phyloP scores from a whole-genome alignment of 768 basidiomycete species.

The Crepidotus variabilis region DNA sequence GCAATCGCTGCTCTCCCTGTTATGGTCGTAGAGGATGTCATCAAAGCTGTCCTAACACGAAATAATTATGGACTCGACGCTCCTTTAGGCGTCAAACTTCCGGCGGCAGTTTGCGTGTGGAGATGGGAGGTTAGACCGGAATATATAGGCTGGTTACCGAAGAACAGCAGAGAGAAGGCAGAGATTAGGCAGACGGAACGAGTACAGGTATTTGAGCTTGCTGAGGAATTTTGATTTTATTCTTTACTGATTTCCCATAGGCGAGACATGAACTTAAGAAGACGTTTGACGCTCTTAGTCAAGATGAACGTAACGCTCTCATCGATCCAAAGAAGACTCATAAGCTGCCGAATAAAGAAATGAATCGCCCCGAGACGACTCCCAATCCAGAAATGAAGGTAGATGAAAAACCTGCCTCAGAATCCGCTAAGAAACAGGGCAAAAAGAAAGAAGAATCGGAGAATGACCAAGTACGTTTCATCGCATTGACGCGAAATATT shows the following conservation, averaged over 20 bases:
- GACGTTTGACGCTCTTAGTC: constrained; percentile 54
- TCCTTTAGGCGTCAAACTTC: constrained; percentile 44
- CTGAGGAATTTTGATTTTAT: neutral
- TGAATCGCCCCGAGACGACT: constrained; percentile 18
- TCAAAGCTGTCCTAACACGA: constrained; percentile 60
- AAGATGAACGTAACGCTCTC: constrained; percentile 52
- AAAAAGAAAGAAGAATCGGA: constrained; percentile 34
- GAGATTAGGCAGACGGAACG: constrained; percentile 62
- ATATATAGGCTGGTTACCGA: constrained; percentile 62
- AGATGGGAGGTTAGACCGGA: constrained; percentile 78
- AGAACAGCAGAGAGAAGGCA: constrained; percentile 58
- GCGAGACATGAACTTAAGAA: constrained; percentile 52
- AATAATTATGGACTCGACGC: constrained; percentile 80
- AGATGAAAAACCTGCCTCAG: constrained; percentile 22
- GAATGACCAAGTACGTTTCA: constrained; percentile 32
- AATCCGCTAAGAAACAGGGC: constrained; percentile 28
- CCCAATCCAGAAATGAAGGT: constrained; percentile 21
- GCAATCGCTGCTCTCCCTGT: constrained; percentile 40
- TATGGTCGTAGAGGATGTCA: constrained; percentile 59
- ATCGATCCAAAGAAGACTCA: constrained; percentile 47
- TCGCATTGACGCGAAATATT: neutral
- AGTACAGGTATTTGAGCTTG: constrained; percentile 43
- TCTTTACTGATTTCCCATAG: constrained; percentile 29
- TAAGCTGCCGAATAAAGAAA: constrained; percentile 31
- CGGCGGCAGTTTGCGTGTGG: constrained; percentile 72